Conservation (phyloP, 345 rosid species). For the Nasturtium officinale region DNA sequence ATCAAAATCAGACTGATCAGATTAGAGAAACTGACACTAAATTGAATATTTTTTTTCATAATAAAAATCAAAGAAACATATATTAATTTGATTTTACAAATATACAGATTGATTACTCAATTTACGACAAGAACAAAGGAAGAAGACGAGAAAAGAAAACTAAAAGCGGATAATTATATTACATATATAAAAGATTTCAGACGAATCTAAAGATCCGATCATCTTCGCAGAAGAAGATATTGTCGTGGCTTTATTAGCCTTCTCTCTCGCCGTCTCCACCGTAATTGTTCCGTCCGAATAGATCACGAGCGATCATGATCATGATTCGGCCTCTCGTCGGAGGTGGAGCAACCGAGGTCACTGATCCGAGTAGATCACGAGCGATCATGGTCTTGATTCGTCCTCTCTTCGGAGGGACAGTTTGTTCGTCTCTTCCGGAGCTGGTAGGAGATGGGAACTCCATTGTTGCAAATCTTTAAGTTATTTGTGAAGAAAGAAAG, state of each 20-base stretch:
- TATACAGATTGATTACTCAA: no score
- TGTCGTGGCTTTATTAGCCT: neutral
- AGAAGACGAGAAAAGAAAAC: neutral
- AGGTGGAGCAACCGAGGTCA: neutral
- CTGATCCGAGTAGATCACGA: constrained; percentile 10
- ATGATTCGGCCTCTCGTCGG: constrained; percentile 18
- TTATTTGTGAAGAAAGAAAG: no score
- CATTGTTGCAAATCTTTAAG: constrained; percentile 11
- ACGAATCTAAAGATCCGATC: neutral
- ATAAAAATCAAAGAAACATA: no score
- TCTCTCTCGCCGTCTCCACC: neutral
- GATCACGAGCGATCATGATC: constrained; percentile 33
- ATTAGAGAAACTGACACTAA: neutral
- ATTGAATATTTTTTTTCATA: no score
- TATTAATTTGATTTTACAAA: no score
- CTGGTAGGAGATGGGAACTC: constrained; percentile 12
- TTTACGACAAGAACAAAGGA: neutral
- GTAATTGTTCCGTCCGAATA: constrained; percentile 12
- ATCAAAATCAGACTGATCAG: neutral
- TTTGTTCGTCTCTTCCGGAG: neutral
- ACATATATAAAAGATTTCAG: neutral
- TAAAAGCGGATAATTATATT: neutral
- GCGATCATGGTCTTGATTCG: constrained; percentile 28
- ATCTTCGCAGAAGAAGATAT: neutral
- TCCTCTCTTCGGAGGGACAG: constrained; percentile 35